Base-by-base conservation (phyloP, 139 green algal species). In the Micromonas commoda region DNA sequence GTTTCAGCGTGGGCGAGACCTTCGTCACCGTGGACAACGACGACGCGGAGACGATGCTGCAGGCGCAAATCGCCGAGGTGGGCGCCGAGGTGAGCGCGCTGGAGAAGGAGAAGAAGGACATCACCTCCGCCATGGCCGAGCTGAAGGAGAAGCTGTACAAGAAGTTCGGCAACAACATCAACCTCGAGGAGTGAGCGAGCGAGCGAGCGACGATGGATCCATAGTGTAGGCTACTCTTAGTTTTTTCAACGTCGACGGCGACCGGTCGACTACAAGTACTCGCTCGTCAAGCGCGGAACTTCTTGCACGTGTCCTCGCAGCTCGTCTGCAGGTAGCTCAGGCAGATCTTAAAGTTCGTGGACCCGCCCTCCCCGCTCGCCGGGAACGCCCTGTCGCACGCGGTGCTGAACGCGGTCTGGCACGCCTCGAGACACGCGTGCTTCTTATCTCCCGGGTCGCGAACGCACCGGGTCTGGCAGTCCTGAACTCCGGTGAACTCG, bases 91-190 rank as follows among this genome's bases (percentile, higher is more conserved):
- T 89, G 2, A 33, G 69, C 24, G 37, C 51, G 29, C 39, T 89
- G 37, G 82, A 90, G 53, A 61, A 65, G 1, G 86, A 95, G 75
- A 76, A 85, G 28, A 39, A 45, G 23, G 53, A 54, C 6, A n/a
- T 91, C 5, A 73, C 81, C 54, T 35, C 19, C 2, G 69, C 82
- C 23, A 91, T 94, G 89, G 68, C 28, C 3, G 79, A 83, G 2
- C 81, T 94, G 2, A 94, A 94, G 69, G 77, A 78, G 45, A 66
- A 80, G 33, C 84, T 95, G 53, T 95, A 95, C 72, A 82, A 70
- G 26, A 92, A 90, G 73, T 94, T 94, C 81, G 91, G 89, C 2
- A 85, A 90, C 70, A 76, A 78, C 4, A 94, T 94, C 70, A 93
- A 94, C 70, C 60, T 94, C 26, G 89, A 94, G 34, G 88, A 92